Base-by-base conservation (phyloP, 129 eudicot genomes). In the Kitagawia praeruptora region DNA sequence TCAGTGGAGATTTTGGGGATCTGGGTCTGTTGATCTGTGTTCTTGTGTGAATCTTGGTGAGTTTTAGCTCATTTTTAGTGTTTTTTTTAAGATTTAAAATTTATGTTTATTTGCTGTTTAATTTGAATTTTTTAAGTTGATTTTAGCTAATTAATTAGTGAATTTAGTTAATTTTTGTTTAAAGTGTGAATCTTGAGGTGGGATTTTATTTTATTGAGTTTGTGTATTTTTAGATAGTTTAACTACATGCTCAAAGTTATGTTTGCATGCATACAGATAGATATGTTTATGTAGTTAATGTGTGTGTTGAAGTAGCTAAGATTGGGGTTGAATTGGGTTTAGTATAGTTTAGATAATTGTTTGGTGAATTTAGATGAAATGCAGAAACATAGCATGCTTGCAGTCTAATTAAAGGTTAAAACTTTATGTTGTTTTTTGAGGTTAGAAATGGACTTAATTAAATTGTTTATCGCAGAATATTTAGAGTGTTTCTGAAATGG, bases 1-100 rank as follows among this genome's bases (percentile, higher is more conserved):
- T 64, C 80, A 37, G 47, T 64, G 45, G 31, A 23, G 76, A 16
- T 81, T 12, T 81, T 42, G 6, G 61, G 0, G 77, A 81, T 81
- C 76, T 66, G 72, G 42, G 40, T 47, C 54, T 49, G 64, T n/a
- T 42, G 77, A 73, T 73, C 34, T 73, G 37, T 12, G 28, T 13
- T 73, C 27, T 44, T 44, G 48, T n/a, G 47, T 47, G 28, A 25
- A 12, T 44, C 77, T 73, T 1, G 77, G 77, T 73, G 47, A 73
- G 77, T 40, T 73, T 73, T 25, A 41, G 53, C 77, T 44, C 19
- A 19, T 15, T 73, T 73, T 5, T 73, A 12, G 73, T 67, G 73
- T 0, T 31, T 28, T 27, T 28, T 73, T 41, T 12, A 42, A 73
- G 14, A n/a, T 73, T 25, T 42, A 2, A 13, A 1, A 12, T 44